Base-by-base conservation (phyloP, 2,329 filamentous ascomycete genomes). In the Ophiostoma angusticollis region DNA sequence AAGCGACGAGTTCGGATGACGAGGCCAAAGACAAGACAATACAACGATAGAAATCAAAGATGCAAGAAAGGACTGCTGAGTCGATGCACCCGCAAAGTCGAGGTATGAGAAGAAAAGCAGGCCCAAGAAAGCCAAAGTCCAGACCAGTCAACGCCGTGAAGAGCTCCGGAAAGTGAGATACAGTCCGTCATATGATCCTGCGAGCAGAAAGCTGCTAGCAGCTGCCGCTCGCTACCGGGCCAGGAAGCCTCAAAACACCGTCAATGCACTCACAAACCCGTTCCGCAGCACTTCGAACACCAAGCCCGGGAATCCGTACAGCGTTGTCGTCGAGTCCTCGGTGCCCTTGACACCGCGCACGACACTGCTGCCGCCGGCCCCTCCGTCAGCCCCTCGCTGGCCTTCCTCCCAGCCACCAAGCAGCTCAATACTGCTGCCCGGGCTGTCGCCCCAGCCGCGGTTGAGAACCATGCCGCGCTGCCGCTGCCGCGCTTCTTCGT, bases 201-300 rank as follows among this genome's bases (percentile, higher is more conserved):
- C n/a, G n/a, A n/a, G n/a, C n/a, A n/a, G n/a, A n/a, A n/a, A n/a
- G n/a, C n/a, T n/a, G n/a, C n/a, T n/a, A n/a, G n/a, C n/a, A n/a
- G n/a, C n/a, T n/a, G n/a, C n/a, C n/a, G n/a, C n/a, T n/a, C n/a
- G n/a, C n/a, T n/a, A n/a, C n/a, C n/a, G n/a, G n/a, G n/a, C n/a
- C n/a, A n/a, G n/a, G n/a, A 11, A 29, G 21, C 6, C 25, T 72
- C 56, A 94, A 63, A 87, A 94, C 18, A 94, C 78, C 9, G 89
- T 96, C 56, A 96, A 66, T 19, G 84, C 82, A 58, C 85, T 93
- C 18, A 98, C 83, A 45, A 77, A 80, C 4, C 84, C 86, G 54
- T 93, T 95, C 74, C 84, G 87, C 58, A 96, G 61, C 21, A 98
- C 89, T 61, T 98, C 91, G 62, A 98, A 96, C 33, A 95, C 76